phyloP scores from a whole-genome alignment of 2,329 filamentous ascomycete genomes.

The Microsporum canis region DNA sequence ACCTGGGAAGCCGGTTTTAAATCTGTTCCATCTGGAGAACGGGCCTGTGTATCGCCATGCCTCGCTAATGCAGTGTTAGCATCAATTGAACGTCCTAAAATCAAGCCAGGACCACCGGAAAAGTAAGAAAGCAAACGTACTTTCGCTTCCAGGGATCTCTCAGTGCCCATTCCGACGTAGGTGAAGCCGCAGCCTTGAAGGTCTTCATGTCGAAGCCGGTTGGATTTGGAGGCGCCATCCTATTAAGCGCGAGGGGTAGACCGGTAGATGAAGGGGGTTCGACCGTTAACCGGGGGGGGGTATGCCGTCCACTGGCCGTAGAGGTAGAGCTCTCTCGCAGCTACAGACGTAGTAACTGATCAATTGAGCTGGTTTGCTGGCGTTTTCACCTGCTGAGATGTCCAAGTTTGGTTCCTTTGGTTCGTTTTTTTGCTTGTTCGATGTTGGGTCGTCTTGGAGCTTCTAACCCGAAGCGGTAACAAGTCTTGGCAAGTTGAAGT shows the following conservation, averaged over 20 bases:
- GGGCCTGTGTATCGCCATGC: constrained; percentile 86
- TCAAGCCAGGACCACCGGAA: not conserved
- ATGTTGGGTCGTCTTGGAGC: not conserved
- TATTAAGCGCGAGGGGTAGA: constrained; percentile 17
- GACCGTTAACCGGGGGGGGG: not conserved
- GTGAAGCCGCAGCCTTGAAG: constrained; percentile 60
- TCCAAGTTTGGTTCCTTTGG: not conserved
- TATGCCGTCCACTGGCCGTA: not conserved
- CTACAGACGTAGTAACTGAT: not conserved
- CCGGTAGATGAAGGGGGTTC: not conserved
- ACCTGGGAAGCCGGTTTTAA: constrained; percentile 76
- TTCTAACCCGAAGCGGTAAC: not conserved
- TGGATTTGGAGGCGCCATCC: constrained; percentile 53
- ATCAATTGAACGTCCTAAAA: constrained; percentile 5
- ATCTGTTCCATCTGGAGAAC: constrained; percentile 81
- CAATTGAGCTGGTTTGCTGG: constrained; percentile 2
- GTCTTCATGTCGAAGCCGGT: constrained; percentile 86
- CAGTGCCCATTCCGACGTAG: constrained; percentile 38
- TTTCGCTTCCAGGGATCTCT: constrained; percentile 53
- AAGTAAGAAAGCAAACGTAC: constrained; percentile 33
- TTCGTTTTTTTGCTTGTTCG: not conserved
- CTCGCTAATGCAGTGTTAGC: constrained; percentile 51
- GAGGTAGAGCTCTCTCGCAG: not conserved
- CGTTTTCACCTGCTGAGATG: not conserved
- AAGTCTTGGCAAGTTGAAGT: not conserved